Percentiles rank a stretch among this genome's conserved stretches.
These are phyloP conservation scores for Berkeleyomyces rouxiae DNA, from an alignment of 2,329 filamentous ascomycete genomes.

Conservation along the genomic window DNA sequence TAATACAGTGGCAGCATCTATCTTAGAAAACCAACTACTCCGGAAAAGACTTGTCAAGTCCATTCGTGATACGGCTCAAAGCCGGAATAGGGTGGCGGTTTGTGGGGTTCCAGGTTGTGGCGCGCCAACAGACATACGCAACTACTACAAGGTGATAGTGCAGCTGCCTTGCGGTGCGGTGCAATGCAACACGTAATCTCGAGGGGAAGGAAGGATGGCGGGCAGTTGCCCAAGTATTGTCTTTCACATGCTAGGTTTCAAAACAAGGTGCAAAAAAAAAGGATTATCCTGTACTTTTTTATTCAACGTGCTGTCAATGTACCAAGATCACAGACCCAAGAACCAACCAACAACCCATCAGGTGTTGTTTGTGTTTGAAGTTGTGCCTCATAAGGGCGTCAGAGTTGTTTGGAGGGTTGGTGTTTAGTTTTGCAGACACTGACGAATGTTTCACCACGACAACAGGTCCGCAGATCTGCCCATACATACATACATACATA, in stretches of 20 bases:
- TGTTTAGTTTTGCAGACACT: background rate
- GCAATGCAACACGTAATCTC: background rate
- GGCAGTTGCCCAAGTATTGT: background rate
- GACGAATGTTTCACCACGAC: background rate
- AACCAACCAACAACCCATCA: background rate
- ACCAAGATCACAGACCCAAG: too few relatives aligned
- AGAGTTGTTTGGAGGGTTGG: background rate
- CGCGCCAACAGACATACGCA: background rate
- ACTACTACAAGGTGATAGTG: background rate
- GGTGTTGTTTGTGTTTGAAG: background rate
- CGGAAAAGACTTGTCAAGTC: too few relatives aligned
- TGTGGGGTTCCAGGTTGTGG: background rate
- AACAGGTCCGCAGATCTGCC: background rate
- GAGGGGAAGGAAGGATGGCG: too few relatives aligned
- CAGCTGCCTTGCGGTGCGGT: background rate
- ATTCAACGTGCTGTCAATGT: too few relatives aligned
- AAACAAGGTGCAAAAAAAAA: too few relatives aligned
- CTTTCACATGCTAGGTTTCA: background rate
- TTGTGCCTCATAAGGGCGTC: conserved; percentile 7
- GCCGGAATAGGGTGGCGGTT: too few relatives aligned
- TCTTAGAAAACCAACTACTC: too few relatives aligned
- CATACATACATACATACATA: too few relatives aligned
- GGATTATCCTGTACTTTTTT: too few relatives aligned
- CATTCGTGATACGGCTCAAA: too few relatives aligned
- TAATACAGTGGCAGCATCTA: too few relatives aligned